Conservation (phyloP, 768 basidiomycete genomes). For the Strobilomyces dryophilus region DNA sequence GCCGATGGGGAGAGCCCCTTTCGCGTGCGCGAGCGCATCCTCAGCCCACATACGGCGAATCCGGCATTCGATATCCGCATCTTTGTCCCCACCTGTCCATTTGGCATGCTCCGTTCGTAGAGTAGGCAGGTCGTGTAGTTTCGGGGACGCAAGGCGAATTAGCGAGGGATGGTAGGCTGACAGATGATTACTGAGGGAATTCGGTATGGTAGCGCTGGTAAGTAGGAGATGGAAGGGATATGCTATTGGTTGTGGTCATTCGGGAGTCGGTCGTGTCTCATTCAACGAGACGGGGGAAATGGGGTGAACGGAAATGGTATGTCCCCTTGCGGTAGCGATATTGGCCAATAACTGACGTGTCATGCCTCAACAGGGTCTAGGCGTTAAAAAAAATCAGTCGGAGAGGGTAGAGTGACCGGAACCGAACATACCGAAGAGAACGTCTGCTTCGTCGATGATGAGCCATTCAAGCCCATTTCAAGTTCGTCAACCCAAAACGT, state of each 20-base stretch:
- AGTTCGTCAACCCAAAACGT: conserved; percentile 45
- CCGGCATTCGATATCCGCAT: conserved; percentile 73
- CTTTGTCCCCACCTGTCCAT: conserved; percentile 78
- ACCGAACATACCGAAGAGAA: conserved; percentile 66
- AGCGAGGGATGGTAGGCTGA: conserved; percentile 56
- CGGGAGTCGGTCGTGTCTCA: conserved; percentile 1
- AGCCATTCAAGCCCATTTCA: conserved; percentile 83
- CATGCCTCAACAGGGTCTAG: conserved; percentile 71
- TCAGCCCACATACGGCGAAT: conserved; percentile 72
- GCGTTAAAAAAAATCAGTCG: neutral
- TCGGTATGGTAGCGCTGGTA: conserved; percentile 84
- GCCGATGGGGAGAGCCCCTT: conserved; percentile 16
- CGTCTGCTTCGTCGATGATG: conserved; percentile 87
- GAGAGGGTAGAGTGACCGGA: neutral
- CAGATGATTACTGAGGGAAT: conserved; percentile 64
- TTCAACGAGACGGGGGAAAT: conserved; percentile 18
- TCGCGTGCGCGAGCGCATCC: conserved; percentile 41
- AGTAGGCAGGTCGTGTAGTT: conserved; percentile 73
- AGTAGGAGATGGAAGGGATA: conserved; percentile 82
- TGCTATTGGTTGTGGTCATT: conserved; percentile 22
- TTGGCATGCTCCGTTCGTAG: conserved; percentile 69
- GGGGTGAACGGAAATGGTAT: conserved; percentile 16
- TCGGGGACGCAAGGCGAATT: conserved; percentile 74
- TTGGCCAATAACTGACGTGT: conserved; percentile 69
- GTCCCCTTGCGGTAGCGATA: conserved; percentile 57